Evolutionary conservation across 805 yeast species (phyloP), one percentile per base, ranked within the genome.

Genomic region (Tetrapisispora pingtungensis): DNA sequence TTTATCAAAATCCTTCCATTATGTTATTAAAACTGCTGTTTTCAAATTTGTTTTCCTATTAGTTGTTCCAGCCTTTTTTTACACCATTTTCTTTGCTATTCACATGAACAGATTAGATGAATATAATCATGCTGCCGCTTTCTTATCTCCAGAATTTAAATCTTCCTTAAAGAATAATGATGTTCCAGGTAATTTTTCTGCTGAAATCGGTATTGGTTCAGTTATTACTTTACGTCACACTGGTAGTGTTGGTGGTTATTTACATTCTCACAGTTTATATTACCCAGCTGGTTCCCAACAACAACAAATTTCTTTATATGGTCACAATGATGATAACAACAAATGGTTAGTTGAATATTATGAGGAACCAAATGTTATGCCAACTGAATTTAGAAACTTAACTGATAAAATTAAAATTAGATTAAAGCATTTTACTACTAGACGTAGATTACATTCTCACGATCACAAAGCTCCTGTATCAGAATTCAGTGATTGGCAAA

Each of bases 251-350:
- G 93, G 89, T 52, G 93, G 93, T 41, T 84, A 84, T 63, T 70
- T 84, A 54, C 95, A 84, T 62, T 82, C 90, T n/a, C 95, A 84
- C 63, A 70, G 72, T 45, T 80, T 77, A 55, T 65, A 69, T 53
- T 83, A 81, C 55, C 84, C 80, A 56, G 75, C 84, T 40, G 94
- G 94, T 48, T 84, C 94, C 7, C 75, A 81, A 57, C 94, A 84
- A 65, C 94, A 84, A 64, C 94, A 84, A 65, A 66, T 84, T 51
- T 84, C 93, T 5, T 69, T 84, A 50, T 84, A 84, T 58, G 89
- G 89, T 40, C 90, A 83, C 61, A 64, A 80, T 55, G 95, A 84
- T 65, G 61, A 68, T 35, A 84, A 84, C 67, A 84, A 84, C 65
- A 71, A 75, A 49, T 84, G 90, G 87, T 47, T 69, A 26, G 65